Conservation (phyloP, 192 early-diverging fungal genomes). For the Podila epicladia region DNA sequence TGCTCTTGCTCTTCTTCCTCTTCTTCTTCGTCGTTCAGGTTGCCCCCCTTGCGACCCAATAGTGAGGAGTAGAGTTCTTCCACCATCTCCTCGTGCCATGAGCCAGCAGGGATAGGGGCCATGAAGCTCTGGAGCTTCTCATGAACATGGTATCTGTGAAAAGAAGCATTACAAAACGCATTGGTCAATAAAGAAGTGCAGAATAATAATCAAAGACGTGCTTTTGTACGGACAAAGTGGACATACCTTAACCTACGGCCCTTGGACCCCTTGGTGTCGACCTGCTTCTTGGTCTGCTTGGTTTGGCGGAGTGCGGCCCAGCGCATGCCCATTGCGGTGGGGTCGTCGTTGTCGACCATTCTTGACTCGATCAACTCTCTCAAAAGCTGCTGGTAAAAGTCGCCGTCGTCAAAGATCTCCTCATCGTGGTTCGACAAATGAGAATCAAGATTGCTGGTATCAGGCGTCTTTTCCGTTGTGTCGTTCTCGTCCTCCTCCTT, state of each 20-base stretch:
- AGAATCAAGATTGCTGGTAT: constrained; percentile 56
- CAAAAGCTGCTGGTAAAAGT: constrained; percentile 94
- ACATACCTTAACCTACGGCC: constrained; percentile 83
- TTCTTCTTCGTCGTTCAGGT: constrained; percentile 38
- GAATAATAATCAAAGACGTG: neutral
- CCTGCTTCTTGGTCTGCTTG: constrained; percentile 77
- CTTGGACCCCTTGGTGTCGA: constrained; percentile 93
- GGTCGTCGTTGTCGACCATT: constrained; percentile 93
- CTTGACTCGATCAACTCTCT: constrained; percentile 95
- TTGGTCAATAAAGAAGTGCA: neutral
- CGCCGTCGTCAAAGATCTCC: constrained; percentile 96
- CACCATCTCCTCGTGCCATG: constrained; percentile 95
- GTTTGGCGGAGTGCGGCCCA: constrained; percentile 84
- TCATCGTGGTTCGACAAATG: constrained; percentile 78
- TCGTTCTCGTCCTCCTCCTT: constrained; percentile 53
- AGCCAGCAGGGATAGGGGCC: constrained; percentile 87
- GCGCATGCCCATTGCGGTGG: constrained; percentile 80
- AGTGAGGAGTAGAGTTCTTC: constrained; percentile 90
- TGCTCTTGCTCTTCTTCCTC: constrained; percentile 35
- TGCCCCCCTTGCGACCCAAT: constrained; percentile 69
- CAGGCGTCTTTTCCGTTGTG: constrained; percentile 41
- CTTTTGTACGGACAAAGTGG: neutral
- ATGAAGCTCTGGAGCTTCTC: constrained; percentile 98
- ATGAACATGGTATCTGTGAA: constrained; percentile 85
- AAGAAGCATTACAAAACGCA: constrained; percentile 3